Evolutionary conservation across 139 green algal species (phyloP).

Genomic region (Chlamydomonas applanata): DNA sequence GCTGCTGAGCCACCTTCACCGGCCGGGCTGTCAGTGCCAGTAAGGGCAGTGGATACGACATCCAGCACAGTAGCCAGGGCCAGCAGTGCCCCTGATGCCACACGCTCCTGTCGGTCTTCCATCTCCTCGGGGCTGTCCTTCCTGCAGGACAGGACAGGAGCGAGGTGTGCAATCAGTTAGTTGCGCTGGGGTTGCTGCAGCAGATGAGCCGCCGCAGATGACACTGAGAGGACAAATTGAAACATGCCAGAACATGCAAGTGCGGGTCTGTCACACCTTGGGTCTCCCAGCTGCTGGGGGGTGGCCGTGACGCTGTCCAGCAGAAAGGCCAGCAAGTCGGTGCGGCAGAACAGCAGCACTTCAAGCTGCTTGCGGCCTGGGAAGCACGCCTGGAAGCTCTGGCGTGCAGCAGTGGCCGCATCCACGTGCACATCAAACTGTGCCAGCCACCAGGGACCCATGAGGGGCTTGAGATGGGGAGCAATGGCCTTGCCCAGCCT

Average conservation of each 20-base stretch:
- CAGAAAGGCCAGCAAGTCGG: slow-evolving; percentile 56
- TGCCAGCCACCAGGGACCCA: slow-evolving; percentile 68
- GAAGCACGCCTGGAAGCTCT: slow-evolving; percentile 54
- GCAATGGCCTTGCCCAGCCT: slow-evolving; percentile 37
- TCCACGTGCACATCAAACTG: slow-evolving; percentile 68
- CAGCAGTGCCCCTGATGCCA: slow-evolving; percentile 48
- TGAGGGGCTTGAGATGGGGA: slow-evolving; percentile 55
- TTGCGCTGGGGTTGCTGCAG: too few relatives aligned
- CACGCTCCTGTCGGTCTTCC: slow-evolving; percentile 64
- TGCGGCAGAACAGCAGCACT: slow-evolving; percentile 53
- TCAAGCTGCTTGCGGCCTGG: slow-evolving; percentile 46
- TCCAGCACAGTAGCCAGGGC: slow-evolving; percentile 57
- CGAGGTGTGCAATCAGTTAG: too few relatives aligned
- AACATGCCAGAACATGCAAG: too few relatives aligned
- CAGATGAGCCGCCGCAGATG: too few relatives aligned
- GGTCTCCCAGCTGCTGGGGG: slow-evolving; percentile 55
- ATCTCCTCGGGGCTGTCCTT: slow-evolving; percentile 74
- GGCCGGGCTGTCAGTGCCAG: not conserved
- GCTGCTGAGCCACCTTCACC: not conserved
- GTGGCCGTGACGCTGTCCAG: slow-evolving; percentile 42
- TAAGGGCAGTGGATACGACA: slow-evolving; percentile 1
- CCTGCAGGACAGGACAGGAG: slow-evolving; percentile 6
- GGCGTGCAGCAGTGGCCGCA: slow-evolving; percentile 47
- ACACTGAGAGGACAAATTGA: too few relatives aligned
- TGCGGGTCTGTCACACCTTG: slow-evolving; percentile 35